Evolutionary conservation across 345 rosid genomes (phyloP), one percentile per base, ranked within the genome.

Genomic region (Camelina sativa): DNA sequence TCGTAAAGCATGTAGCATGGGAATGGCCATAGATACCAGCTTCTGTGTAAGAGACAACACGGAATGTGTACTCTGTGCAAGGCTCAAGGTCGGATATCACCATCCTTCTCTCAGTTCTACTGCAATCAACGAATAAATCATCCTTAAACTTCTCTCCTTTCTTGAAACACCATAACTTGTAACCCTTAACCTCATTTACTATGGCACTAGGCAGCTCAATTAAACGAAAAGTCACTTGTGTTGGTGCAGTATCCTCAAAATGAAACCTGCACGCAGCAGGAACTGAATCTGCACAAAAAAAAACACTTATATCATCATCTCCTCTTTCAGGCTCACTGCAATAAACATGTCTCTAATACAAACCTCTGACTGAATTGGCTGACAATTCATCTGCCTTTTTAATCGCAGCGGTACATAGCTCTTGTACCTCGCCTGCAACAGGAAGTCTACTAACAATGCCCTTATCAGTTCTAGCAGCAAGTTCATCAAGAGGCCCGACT

Each of bases 371-470:
- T 62, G 77, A 65, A 22, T 43, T 72, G 20, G 79, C 82, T 76
- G 90, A 81, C 83, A 82, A 85, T 30, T 86, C 87, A 57, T 89
- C 91, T 1, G 89, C 96, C 74, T 75, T 87, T 56, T 89, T 84
- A 2, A 86, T 86, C 20, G 97, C 99, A 79, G 79, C 73, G 72
- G 81, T 67, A 69, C 99, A 95, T 40, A 92, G 94, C 68, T 83
- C 88, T 81, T 86, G 91, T 79, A 92, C 90, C 11, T 87, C 86
- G 38, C 73, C 84, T 22, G 97, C 96, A 23, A 89, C 82, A 71
- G 94, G 70, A 63, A 95, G 99, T 75, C 98, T 76, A 82, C 97
- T 90, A 46, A 95, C 99, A 75, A 92, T 89, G 23, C 94, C 98
- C 3, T 91, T 85, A 41, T 91, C 91, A 83, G 86, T 89, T 79